Conservation (phyloP, 2,329 filamentous ascomycete genomes). For the Penicillium glabrum region DNA sequence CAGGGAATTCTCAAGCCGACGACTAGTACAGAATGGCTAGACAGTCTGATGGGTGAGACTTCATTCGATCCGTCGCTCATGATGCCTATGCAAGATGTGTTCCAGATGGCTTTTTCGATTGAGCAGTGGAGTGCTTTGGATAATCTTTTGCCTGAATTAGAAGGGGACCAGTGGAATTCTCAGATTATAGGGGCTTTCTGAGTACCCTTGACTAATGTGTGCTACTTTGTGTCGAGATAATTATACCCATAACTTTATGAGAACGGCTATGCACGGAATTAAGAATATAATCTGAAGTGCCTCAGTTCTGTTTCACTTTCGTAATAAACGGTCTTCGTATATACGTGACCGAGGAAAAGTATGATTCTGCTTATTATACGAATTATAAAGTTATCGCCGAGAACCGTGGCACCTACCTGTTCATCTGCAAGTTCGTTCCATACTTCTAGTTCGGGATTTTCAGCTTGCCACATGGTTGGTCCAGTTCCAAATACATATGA, state of each 20-base stretch:
- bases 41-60: neutral
- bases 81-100: conserved; percentile 3
- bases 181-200: neutral
- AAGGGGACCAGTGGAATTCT: neutral
- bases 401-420: no score
- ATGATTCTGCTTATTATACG: neutral
- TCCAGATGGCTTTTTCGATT: conserved; percentile 4
- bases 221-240: neutral
- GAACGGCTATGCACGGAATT: neutral
- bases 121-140: conserved; percentile 2
- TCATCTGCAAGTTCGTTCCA: neutral
- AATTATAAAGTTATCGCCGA: neutral
- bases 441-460: neutral
- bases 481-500: neutral
- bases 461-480: neutral
- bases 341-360: neutral
- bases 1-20: neutral
- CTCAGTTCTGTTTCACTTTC: neutral
- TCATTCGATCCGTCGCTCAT: neutral
- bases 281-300: no score
- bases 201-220: neutral
- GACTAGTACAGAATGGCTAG: neutral
- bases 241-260: neutral
- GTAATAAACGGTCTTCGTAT: neutral
- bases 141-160: neutral